Conservation (phyloP, 371 early-diverging fungal genomes). For the Rhizopus microsporus region DNA sequence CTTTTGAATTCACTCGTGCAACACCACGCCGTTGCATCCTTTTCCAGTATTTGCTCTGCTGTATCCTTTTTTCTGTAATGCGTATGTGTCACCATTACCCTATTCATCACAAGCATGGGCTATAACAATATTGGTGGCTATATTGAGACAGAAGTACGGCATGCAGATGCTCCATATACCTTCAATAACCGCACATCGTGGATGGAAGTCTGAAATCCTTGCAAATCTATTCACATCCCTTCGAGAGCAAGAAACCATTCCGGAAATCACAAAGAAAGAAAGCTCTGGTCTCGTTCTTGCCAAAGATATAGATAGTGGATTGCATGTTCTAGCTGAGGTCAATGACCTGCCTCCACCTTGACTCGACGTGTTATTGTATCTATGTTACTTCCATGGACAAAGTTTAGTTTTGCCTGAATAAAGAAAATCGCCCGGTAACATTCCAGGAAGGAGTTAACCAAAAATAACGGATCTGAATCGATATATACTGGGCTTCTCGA, state of each 20-base stretch:
- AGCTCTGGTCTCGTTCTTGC: conserved; percentile 4
- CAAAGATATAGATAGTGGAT: conserved; percentile 9
- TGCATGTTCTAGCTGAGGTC: conserved; percentile 4
- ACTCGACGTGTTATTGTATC: too few relatives aligned
- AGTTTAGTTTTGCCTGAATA: too few relatives aligned
- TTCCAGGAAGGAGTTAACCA: too few relatives aligned
- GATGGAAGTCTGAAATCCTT: conserved; percentile 18
- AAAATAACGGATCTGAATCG: too few relatives aligned
- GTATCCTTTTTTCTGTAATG: conserved; percentile 18
- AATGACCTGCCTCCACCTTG: neutral
- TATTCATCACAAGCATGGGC: conserved; percentile 18
- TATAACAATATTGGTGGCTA: conserved; percentile 13
- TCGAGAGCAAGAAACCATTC: conserved; percentile 10
- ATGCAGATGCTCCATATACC: conserved; percentile 13
- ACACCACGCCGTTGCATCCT: conserved; percentile 16
- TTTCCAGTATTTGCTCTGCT: conserved; percentile 19
- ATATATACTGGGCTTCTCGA: too few relatives aligned
- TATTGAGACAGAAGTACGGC: conserved; percentile 17
- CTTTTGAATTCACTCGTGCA: conserved; percentile 17
- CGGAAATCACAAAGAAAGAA: conserved; percentile 14
- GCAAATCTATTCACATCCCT: conserved; percentile 19
- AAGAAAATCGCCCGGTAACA: too few relatives aligned
- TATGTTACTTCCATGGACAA: too few relatives aligned
- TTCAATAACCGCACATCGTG: conserved; percentile 16
- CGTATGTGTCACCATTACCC: conserved; percentile 17